Base-by-base conservation (phyloP, 2,329 filamentous ascomycete genomes). In the Epichloe coenophiala region DNA sequence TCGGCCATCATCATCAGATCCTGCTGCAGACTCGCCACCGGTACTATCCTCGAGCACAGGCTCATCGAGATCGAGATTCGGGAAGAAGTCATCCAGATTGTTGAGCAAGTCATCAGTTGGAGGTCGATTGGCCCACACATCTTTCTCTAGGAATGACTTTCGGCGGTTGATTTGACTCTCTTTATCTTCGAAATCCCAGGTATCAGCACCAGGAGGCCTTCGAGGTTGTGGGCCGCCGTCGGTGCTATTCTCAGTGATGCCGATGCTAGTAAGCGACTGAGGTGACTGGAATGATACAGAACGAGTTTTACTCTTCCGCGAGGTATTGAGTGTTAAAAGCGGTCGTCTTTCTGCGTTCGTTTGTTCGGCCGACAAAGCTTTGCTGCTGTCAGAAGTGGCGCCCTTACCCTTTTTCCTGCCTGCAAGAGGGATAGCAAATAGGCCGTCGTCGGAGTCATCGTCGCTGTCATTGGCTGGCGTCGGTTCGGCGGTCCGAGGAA, bases 81-180 rank as follows among this genome's bases (percentile, higher is more conserved):
- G 94, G 81, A 98, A 98, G 82, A 95, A 97, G 63, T 95, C 90
- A 65, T 98, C 93, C 53, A 98, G 88, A 65, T 96, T 88, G 70
- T 95, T 88, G 60, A 98, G 85, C 63, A 98, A 86, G 50, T 89
- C 90, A 65, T 98, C 93, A 4, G 93, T 86, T 6, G 93, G 88
- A 49, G 94, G 93, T 74, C 93, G 88, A 67, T 91, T 96, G 47
- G 93, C 93, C 93, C 93, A 98, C 21, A 96, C 80, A 64, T 97
- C 91, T 61, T 86, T 84, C 61, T 90, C 85, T 43, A 90, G 86
- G 63, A 98, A 97, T 0, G 91, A 97, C 63, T 93, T 87, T 51
- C 89, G 81, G 33, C 88, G 79, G 54, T 75, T 71, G n/a, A 83
- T 67, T 60, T 80, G 81, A 58, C 66, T 75, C 54, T 82, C 75